These are phyloP conservation scores for Udeniomyces megalosporus DNA, from an alignment of 768 basidiomycete genomes.

Conservation along the genomic window DNA sequence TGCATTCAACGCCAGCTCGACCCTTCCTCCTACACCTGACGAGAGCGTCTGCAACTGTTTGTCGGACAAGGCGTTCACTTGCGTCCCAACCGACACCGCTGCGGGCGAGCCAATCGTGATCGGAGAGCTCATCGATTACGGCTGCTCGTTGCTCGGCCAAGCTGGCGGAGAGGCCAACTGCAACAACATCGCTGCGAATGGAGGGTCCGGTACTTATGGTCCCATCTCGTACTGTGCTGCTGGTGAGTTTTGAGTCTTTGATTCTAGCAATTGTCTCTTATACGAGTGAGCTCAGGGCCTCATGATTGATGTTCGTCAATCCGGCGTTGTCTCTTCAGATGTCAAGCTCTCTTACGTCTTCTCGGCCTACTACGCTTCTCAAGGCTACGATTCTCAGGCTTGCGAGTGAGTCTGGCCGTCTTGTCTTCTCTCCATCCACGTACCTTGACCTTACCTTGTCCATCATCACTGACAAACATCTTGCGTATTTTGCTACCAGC, in stretches of 20 bases:
- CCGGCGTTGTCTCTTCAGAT: constrained; percentile 32
- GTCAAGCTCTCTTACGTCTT: constrained; percentile 70
- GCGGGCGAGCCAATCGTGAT: constrained; percentile 30
- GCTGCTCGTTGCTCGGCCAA: constrained; percentile 51
- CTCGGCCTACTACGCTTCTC: constrained; percentile 56
- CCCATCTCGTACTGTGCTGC: constrained; percentile 62
- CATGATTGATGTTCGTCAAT: too few species aligned
- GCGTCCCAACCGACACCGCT: constrained; percentile 49
- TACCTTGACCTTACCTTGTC: neutral
- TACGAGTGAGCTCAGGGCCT: neutral
- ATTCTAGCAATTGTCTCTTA: neutral
- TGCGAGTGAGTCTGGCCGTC: constrained; percentile 35
- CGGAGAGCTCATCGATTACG: constrained; percentile 33
- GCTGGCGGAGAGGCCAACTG: constrained; percentile 41
- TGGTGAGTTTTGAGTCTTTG: neutral
- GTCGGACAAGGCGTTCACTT: constrained; percentile 45
- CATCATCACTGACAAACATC: neutral
- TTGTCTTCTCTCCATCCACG: neutral
- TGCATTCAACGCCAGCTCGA: constrained; percentile 48
- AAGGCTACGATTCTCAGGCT: constrained; percentile 41
- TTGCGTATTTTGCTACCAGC: constrained; percentile 3
- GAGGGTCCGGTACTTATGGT: constrained; percentile 60
- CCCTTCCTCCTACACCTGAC: constrained; percentile 70
- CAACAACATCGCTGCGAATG: constrained; percentile 52
- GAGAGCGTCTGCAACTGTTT: constrained; percentile 64